A percentile compares a stretch with the other conserved stretches of the same genome.
Conservation (phyloP, 228 moss, liverwort and hornwort species). For the Sphagnum fallax region DNA sequence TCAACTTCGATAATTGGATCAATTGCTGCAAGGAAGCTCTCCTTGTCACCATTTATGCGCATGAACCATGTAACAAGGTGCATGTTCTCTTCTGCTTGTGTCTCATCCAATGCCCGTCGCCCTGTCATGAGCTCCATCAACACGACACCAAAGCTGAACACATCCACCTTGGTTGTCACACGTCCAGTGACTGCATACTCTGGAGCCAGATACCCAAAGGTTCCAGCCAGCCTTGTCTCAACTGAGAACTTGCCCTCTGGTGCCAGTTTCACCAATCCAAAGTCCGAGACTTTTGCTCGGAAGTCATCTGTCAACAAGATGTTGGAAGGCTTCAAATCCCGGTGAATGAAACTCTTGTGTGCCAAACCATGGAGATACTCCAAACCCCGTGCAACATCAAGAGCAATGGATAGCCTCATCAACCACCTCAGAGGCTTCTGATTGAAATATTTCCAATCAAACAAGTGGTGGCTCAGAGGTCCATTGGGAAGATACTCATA, state of each 20-base stretch:
- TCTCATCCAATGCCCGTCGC: constrained; percentile 78
- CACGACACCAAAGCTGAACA: constrained; percentile 93
- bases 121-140: constrained; percentile 95
- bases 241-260: constrained; percentile 95
- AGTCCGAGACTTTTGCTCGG: constrained; percentile 91
- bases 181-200: constrained; percentile 99
- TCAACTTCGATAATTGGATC: constrained; percentile 50
- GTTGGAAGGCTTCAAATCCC: constrained; percentile 92
- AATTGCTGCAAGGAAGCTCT: constrained; percentile 50
- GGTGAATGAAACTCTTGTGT: constrained; percentile 91
- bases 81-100: constrained; percentile 86
- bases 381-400: constrained; percentile 91
- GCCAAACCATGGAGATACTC: constrained; percentile 86
- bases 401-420: constrained; percentile 69
- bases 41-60: constrained; percentile 61
- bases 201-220: constrained; percentile 94
- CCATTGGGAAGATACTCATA: constrained; percentile 97
- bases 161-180: constrained; percentile 92
- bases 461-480: constrained; percentile 83
- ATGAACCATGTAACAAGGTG: constrained; percentile 95
- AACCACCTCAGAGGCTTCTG: constrained; percentile 70
- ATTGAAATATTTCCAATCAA: constrained; percentile 49
- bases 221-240: constrained; percentile 86
- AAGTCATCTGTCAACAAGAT: constrained; percentile 80
- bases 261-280: constrained; percentile 86